Evolutionary conservation across 148 eudicot species (phyloP).

Genomic region (Bassia scoparia): DNA sequence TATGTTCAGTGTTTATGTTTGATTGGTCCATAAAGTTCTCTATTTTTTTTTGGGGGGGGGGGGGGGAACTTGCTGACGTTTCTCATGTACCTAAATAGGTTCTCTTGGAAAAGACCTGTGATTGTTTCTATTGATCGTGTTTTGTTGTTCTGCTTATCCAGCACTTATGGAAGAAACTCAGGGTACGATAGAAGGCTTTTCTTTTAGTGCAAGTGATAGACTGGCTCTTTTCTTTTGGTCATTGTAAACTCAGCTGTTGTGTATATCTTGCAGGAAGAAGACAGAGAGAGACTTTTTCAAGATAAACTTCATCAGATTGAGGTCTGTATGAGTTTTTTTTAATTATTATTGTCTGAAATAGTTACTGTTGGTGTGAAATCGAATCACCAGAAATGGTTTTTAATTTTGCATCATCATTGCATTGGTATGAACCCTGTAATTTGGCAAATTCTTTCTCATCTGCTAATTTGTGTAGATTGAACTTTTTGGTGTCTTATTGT

Average conservation of each 20-base stretch:
- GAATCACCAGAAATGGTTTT: background rate
- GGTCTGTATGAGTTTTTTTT: slow-evolving; percentile 33
- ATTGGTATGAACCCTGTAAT: slow-evolving; percentile 2
- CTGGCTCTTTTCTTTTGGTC: background rate
- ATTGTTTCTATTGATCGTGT: too few species aligned
- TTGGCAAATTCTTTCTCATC: slow-evolving; percentile 2
- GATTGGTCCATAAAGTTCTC: background rate
- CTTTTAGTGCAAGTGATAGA: background rate
- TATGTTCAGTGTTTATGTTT: background rate
- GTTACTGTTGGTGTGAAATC: background rate
- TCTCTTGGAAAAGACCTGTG: slow-evolving; percentile 8
- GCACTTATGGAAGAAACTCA: slow-evolving; percentile 35
- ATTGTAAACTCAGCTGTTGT: slow-evolving; percentile 14
- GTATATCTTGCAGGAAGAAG: slow-evolving; percentile 22
- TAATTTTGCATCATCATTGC: background rate
- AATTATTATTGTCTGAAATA: background rate
- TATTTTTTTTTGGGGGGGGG: background rate
- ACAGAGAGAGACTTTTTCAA: too few species aligned
- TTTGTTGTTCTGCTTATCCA: background rate
- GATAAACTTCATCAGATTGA: too few species aligned
- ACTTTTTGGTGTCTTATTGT: background rate
- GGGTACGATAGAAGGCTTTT: slow-evolving; percentile 39
- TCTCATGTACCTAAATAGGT: slow-evolving; percentile 42
- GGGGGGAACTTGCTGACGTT: background rate
- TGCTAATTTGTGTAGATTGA: background rate